Conservation (phyloP, 257 asterid genomes). For the Knoxia roxburghii region DNA sequence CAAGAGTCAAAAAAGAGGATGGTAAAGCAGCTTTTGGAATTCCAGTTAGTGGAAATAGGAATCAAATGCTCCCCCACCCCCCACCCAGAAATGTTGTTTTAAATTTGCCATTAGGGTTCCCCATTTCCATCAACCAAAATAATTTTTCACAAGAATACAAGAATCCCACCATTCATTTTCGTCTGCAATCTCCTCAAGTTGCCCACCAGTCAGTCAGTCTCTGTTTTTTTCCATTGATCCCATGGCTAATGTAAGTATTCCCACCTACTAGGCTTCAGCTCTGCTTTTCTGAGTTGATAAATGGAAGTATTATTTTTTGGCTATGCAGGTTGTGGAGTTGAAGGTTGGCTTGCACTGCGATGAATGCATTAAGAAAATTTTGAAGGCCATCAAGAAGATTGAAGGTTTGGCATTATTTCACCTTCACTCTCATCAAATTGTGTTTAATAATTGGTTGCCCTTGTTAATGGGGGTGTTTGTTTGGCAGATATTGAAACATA, state of each 20-base stretch:
- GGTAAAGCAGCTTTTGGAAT: constrained; percentile 48
- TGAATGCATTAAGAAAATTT: constrained; percentile 82
- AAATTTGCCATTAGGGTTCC: constrained; percentile 8
- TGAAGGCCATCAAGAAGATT: constrained; percentile 87
- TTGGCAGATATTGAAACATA: constrained; percentile 77
- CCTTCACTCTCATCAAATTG: background rate
- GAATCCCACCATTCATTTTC: too few species aligned
- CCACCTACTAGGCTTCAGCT: too few species aligned
- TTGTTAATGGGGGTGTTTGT: background rate
- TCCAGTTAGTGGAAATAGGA: constrained; percentile 29
- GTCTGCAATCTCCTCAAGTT: too few species aligned
- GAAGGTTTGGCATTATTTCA: constrained; percentile 52
- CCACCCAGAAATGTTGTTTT: constrained; percentile 14
- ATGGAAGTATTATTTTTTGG: background rate
- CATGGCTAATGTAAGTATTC: constrained; percentile 64
- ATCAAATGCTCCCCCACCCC: constrained; percentile 37
- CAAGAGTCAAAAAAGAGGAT: background rate
- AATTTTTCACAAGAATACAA: constrained; percentile 13
- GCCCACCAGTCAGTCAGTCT: too few species aligned
- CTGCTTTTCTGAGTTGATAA: background rate
- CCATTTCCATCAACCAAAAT: constrained; percentile 1
- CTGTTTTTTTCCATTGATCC: background rate
- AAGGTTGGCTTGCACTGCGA: constrained; percentile 86
- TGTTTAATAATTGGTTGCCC: background rate
- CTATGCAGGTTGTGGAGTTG: constrained; percentile 66